phyloP scores from a whole-genome alignment of 176 grass and related monocot genomes.

The Elaeis guineensis region DNA sequence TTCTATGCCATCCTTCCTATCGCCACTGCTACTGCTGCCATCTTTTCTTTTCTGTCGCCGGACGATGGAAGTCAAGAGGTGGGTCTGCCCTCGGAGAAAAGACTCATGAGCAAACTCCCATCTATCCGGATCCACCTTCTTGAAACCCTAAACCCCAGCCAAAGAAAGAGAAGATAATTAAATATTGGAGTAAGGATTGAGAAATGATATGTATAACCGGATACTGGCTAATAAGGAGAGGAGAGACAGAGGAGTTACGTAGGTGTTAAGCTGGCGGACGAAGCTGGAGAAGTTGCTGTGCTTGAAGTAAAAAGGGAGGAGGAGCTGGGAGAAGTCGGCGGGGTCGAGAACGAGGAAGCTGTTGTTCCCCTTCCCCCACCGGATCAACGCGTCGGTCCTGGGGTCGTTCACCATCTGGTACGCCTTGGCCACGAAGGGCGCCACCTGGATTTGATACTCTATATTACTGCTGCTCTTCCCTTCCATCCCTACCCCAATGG shows the following conservation, averaged over 20 bases:
- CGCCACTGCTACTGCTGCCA: not conserved
- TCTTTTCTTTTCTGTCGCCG: slow-evolving; percentile 31
- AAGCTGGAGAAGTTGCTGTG: slow-evolving; percentile 35
- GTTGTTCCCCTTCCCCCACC: slow-evolving; percentile 49
- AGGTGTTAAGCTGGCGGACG: slow-evolving; percentile 27
- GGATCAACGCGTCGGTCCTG: slow-evolving; percentile 39
- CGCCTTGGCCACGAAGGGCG: slow-evolving; percentile 63
- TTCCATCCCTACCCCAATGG: slow-evolving; percentile 1
- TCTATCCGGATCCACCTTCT: slow-evolving; percentile 62
- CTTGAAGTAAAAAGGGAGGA: slow-evolving; percentile 54
- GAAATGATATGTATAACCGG: no score
- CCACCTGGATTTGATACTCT: slow-evolving; percentile 10
- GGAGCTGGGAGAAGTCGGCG: slow-evolving; percentile 46
- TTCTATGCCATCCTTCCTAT: no score
- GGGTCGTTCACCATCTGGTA: slow-evolving; percentile 77
- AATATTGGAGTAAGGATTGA: no score
- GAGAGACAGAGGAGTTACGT: not conserved
- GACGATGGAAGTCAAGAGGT: slow-evolving; percentile 42
- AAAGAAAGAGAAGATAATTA: not conserved
- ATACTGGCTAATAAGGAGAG: not conserved
- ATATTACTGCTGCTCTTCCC: not conserved
- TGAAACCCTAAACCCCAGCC: slow-evolving; percentile 39
- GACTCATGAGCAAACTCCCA: slow-evolving; percentile 79
- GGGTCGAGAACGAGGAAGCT: slow-evolving; percentile 62
- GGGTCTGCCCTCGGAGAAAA: slow-evolving; percentile 52